Evolutionary conservation across 345 rosid genomes (phyloP), one percentile per base, ranked within the genome.

Genomic region (Hevea brasiliensis): DNA sequence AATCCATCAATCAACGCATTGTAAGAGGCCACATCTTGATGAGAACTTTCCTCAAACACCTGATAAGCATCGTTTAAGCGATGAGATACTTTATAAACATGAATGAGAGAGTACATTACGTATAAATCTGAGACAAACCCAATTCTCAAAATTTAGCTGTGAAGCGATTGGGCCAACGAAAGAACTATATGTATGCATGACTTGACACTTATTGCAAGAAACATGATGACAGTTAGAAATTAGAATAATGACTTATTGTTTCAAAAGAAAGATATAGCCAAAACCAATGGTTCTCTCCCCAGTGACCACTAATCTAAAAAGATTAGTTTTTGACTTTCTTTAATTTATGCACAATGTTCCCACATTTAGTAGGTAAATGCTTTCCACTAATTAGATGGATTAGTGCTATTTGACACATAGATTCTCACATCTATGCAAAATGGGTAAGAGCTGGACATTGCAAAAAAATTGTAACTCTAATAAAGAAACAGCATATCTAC

Each of bases 1-100:
- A 82, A 79, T 66, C 93, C 87, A 15, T 88, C 87, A 9, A 92
- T 85, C 87, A 90, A 70, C 13, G 86, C 77, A 70, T 90, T 89
- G 50, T 74, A 88, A 7, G 92, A 84, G 17, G 88, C 87, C 47
- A 87, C 79, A 75, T 92, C 93, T 78, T 82, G 80, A 0, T 67
- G 79, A 32, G 83, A 68, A 82, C 80, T 84, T 85, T 85, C 90
- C 60, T 84, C 89, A 74, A 90, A 86, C 80, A 87, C 35, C 44
- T 70, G 32, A 44, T 59, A 65, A 0, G 97, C 97, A 37, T 65
- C 73, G 7, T 4, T 23, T 0, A 81, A 44, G 12, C 73, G 14
- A 5, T 73, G 65, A 20, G 32, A 65, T 18, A 44, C 7, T 4
- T 81, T 76, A 76, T 87, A 88, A 0, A 47, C 82, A 0, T 47